Evolutionary conservation across 768 basidiomycete genomes (phyloP).

Genomic region (Boletus tylopilopsis): DNA sequence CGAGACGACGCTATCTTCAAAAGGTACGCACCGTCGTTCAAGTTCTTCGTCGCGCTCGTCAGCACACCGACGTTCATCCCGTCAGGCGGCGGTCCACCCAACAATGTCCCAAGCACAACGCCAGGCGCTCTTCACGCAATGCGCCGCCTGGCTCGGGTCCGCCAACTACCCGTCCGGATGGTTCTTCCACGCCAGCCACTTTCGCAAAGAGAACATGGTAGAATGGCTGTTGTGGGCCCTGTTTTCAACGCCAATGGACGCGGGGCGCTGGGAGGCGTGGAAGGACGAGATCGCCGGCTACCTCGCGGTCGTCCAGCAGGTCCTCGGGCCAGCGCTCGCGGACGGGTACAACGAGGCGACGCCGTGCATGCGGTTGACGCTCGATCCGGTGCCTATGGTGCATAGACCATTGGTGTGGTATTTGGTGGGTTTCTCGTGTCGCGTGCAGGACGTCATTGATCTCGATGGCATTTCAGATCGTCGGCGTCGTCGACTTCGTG

Average conservation of each 20-base stretch:
- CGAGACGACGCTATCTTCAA: slow-evolving; percentile 44
- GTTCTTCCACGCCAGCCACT: slow-evolving; percentile 39
- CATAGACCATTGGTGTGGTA: slow-evolving; percentile 70
- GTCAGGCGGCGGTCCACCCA: slow-evolving; percentile 37
- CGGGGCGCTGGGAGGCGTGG: slow-evolving; percentile 37
- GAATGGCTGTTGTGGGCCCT: slow-evolving; percentile 70
- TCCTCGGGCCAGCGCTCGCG: slow-evolving; percentile 39
- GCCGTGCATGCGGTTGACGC: slow-evolving; percentile 47
- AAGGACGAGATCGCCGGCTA: slow-evolving; percentile 47
- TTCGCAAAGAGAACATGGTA: slow-evolving; percentile 46
- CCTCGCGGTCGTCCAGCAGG: slow-evolving; percentile 36
- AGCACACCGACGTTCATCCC: background rate
- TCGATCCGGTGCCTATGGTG: slow-evolving; percentile 51
- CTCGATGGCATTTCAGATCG: slow-evolving; percentile 39
- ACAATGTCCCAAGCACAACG: slow-evolving; percentile 40
- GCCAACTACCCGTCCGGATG: slow-evolving; percentile 44
- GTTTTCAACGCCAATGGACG: slow-evolving; percentile 41
- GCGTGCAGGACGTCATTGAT: background rate
- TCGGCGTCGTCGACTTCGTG: slow-evolving; percentile 45
- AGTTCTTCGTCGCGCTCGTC: background rate
- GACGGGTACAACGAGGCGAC: slow-evolving; percentile 38
- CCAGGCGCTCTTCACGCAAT: slow-evolving; percentile 46
- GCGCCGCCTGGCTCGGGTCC: slow-evolving; percentile 26
- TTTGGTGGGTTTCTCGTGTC: slow-evolving; percentile 35
- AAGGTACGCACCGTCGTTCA: slow-evolving; percentile 27